Conservation (phyloP, 345 rosid species). For the Lagerstroemia speciosa region DNA sequence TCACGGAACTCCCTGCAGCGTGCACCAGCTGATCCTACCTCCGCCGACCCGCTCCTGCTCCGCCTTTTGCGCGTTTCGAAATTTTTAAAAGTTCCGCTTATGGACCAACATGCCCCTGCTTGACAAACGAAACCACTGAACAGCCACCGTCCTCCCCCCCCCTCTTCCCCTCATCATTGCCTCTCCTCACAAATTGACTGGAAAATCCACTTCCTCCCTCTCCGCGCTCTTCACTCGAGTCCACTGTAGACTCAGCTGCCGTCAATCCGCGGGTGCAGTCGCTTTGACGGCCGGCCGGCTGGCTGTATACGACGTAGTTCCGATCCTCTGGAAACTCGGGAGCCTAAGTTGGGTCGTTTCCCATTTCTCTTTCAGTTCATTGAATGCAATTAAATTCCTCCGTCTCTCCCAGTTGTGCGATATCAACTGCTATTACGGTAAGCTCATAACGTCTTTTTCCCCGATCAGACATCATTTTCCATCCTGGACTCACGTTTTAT, state of each 20-base stretch:
- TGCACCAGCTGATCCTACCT: background rate
- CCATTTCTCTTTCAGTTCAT: background rate
- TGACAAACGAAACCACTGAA: background rate
- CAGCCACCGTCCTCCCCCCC: background rate
- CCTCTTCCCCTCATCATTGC: background rate
- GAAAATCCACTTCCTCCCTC: background rate
- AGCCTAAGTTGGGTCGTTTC: background rate
- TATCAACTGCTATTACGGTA: background rate
- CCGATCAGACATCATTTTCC: background rate
- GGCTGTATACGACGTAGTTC: constrained; percentile 5
- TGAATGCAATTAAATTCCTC: background rate
- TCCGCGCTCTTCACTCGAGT: background rate
- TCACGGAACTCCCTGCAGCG: background rate
- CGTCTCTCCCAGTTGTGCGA: background rate
- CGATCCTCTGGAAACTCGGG: background rate
- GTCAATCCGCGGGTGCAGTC: background rate
- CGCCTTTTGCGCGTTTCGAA: constrained; percentile 10
- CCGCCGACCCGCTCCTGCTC: background rate
- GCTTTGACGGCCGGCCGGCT: background rate
- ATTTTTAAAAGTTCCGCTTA: background rate
- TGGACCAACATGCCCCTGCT: constrained; percentile 11
- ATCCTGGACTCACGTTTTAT: background rate
- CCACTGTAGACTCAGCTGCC: background rate
- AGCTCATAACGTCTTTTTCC: constrained; percentile 7
- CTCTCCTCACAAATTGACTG: background rate